Conservation (phyloP, 495 filamentous ascomycete genomes). For the Hapsidospora chrysogenum region DNA sequence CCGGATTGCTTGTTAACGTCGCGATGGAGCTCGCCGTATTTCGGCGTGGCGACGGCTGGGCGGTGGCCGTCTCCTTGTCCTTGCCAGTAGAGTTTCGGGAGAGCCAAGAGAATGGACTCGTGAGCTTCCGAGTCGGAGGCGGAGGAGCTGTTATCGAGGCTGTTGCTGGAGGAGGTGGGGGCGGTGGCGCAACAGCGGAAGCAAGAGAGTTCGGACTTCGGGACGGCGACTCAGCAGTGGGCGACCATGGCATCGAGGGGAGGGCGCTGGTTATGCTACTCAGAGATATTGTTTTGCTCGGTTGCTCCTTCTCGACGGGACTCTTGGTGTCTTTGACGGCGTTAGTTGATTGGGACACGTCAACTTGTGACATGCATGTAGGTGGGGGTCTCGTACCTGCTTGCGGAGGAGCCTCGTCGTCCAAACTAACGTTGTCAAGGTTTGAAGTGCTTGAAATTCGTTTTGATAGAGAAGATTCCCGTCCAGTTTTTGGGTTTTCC, state of each 20-base stretch:
- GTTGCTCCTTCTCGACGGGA: constrained; percentile 10
- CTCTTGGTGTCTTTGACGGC: constrained; percentile 8
- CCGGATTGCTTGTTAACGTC: constrained; percentile 56
- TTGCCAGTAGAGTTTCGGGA: constrained; percentile 55
- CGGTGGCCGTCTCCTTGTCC: constrained; percentile 39
- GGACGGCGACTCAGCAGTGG: constrained; percentile 18
- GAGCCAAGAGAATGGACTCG: constrained; percentile 72
- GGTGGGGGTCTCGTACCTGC: constrained; percentile 10
- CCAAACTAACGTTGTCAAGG: constrained; percentile 55
- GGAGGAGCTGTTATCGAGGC: constrained; percentile 15
- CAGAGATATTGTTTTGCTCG: constrained; percentile 25
- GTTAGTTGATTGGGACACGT: not conserved
- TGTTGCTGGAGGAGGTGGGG: constrained; percentile 22
- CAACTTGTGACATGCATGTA: constrained; percentile 4
- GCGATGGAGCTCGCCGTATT: constrained; percentile 64
- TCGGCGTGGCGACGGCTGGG: constrained; percentile 27
- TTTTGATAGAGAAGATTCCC: constrained; percentile 40
- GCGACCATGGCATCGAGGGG: constrained; percentile 40
- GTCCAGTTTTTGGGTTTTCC: constrained; percentile 7
- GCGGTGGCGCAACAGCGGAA: constrained; percentile 26
- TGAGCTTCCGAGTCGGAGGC: constrained; percentile 43
- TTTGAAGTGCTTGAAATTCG: constrained; percentile 43
- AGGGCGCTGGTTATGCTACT: constrained; percentile 27
- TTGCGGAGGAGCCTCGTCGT: constrained; percentile 25
- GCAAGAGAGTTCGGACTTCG: constrained; percentile 16